A percentile compares a stretch with the other conserved stretches of the same genome.
These are phyloP conservation scores for Apiotrichum laibachii DNA, from an alignment of 1,284 basidiomycete genomes.

Conservation along the genomic window DNA sequence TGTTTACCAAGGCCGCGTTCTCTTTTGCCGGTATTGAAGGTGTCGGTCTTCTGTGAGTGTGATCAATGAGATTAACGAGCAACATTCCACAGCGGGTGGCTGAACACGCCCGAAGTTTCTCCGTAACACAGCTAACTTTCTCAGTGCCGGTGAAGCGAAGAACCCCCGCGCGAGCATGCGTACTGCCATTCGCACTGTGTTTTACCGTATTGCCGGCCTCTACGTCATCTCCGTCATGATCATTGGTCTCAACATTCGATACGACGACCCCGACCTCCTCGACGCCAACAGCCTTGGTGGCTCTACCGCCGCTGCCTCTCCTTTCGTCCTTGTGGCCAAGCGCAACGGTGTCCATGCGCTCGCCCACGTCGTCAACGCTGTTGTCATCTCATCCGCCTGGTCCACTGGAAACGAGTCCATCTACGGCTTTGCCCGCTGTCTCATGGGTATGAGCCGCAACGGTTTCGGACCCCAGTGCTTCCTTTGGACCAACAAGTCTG, in stretches of 20 bases:
- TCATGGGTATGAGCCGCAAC: constrained; percentile 55
- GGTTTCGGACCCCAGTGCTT: constrained; percentile 64
- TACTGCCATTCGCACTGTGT: constrained; percentile 59
- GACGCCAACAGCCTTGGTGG: constrained; percentile 55
- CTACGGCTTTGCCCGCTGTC: constrained; percentile 54
- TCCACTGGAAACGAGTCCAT: constrained; percentile 57
- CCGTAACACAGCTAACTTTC: no score
- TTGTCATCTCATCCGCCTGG: constrained; percentile 58
- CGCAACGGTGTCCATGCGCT: constrained; percentile 69
- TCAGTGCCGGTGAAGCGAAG: constrained; percentile 47
- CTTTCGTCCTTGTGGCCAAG: constrained; percentile 69
- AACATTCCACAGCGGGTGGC: no score
- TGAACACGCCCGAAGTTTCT: no score
- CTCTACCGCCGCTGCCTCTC: constrained; percentile 67
- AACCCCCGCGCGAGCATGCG: constrained; percentile 69
- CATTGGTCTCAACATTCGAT: constrained; percentile 10
- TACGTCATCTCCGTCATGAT: constrained; percentile 54
- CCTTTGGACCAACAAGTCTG: constrained; percentile 58
- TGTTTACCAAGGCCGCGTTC: constrained; percentile 51
- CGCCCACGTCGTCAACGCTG: constrained; percentile 66
- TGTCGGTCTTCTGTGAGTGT: constrained; percentile 40
- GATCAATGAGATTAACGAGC: no score
- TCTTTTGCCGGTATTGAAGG: constrained; percentile 46
- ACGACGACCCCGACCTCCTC: constrained; percentile 47
- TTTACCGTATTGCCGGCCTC: constrained; percentile 64